phyloP scores from a whole-genome alignment of 1,139 yeast genomes.

The Wickerhamomyces sp. region DNA sequence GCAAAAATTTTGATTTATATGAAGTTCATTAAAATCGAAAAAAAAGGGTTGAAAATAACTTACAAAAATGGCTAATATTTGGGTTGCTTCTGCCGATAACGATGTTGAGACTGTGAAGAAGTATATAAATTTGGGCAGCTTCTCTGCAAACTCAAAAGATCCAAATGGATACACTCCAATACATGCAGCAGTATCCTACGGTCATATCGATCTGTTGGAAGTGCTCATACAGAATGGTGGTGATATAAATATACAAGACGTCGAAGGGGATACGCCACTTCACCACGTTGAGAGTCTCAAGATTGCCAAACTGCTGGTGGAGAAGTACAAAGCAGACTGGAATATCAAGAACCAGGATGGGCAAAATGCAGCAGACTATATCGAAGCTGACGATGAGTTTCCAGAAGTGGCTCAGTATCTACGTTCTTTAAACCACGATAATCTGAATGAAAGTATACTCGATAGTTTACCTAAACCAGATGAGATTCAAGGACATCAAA shows the following conservation, averaged over 20 bases:
- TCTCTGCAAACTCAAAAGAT: constrained; percentile 70
- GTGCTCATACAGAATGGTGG: constrained; percentile 64
- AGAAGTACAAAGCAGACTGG: constrained; percentile 62
- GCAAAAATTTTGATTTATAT: not conserved
- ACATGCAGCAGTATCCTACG: constrained; percentile 96
- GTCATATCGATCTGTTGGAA: constrained; percentile 63
- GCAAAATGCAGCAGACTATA: constrained; percentile 59
- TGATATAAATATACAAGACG: constrained; percentile 74
- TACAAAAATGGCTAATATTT: constrained; percentile 54
- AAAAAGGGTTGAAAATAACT: not conserved
- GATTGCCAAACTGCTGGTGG: constrained; percentile 63
- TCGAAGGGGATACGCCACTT: constrained; percentile 92
- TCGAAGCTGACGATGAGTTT: constrained; percentile 81
- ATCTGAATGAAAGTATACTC: constrained; percentile 17
- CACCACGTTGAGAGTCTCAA: constrained; percentile 78
- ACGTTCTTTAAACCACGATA: constrained; percentile 41
- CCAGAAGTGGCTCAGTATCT: constrained; percentile 73
- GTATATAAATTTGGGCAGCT: constrained; percentile 45
- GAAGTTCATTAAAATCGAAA: no score
- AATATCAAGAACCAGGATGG: constrained; percentile 65
- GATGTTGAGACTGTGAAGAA: constrained; percentile 54
- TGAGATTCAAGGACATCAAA: constrained; percentile 44
- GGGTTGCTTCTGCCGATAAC: constrained; percentile 95
- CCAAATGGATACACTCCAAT: constrained; percentile 93
- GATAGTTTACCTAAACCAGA: constrained; percentile 41